Evolutionary conservation across 2,329 filamentous ascomycete genomes (phyloP), one percentile per base, ranked within the genome.

Genomic region (Ceratocystiopsis minuta): DNA sequence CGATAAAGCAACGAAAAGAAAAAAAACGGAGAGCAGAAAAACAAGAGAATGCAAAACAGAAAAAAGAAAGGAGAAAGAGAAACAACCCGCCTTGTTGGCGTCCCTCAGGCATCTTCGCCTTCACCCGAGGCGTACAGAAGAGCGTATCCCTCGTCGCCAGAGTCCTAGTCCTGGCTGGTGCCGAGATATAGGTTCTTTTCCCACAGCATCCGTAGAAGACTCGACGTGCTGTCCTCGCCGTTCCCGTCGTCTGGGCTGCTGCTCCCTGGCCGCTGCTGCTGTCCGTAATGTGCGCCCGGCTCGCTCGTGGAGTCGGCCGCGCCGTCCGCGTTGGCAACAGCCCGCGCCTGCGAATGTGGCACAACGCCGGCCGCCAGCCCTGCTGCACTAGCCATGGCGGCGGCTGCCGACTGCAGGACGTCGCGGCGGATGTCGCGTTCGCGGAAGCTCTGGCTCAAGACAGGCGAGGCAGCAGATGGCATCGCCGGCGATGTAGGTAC

Each of bases 181-280:
- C 69, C 68, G 44, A 75, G 57, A 50, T 75, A 70, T 54, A 65
- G 59, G 39, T 63, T 69, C 61, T 71, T 76, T 37, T 78, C 72
- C 74, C 74, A 78, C 39, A 78, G 55, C 47, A 68, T 70, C 43
- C 72, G 61, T 41, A 78, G 56, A 36, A 76, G 50, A 5, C 66
- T 59, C 1, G 64, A 57, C 1, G 70, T 66, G 11, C 62, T 65
- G 39, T 70, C 66, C 39, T 70, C 66, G 20, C 67, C 67, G 17
- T 65, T 61, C 3, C 57, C 60, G n/a, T 66, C 66, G 0, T 64
- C 62, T 3, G 67, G 55, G 42, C 66, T 71, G 11, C 64, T 59
- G 2, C 67, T 69, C 43, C 69, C 72, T 2, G 70, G 55, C 6
- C 61, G 51, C 34, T 61, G 61, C 17, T 59, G 58, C n/a, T 61